Conservation (phyloP, 139 green algal genomes). For the Chara braunii region DNA sequence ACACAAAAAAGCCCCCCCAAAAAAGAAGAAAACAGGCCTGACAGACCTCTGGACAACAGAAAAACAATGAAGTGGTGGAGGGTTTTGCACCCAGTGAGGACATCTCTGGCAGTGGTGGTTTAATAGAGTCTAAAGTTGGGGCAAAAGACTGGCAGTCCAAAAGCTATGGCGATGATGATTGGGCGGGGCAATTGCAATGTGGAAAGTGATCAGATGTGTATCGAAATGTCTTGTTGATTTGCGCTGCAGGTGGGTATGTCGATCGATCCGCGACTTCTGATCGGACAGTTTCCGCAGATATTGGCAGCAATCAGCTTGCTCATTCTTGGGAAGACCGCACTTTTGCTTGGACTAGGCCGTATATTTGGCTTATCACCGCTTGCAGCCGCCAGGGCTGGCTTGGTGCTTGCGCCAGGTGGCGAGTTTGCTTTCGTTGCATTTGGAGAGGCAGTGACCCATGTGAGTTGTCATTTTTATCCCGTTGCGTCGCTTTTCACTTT, state of each 20-base stretch:
- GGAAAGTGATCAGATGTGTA: neutral
- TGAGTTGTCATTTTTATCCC: neutral
- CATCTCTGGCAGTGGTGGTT: too few relatives aligned
- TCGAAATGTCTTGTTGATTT: neutral
- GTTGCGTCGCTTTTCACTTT: constrained; percentile 1
- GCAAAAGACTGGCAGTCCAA: too few relatives aligned
- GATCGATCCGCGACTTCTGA: constrained; percentile 60
- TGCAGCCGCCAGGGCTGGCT: constrained; percentile 54
- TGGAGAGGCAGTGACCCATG: constrained; percentile 64
- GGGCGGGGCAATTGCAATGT: too few relatives aligned
- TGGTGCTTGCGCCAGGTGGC: constrained; percentile 85
- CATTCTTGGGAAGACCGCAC: constrained; percentile 50
- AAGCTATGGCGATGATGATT: too few relatives aligned
- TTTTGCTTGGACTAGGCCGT: constrained; percentile 71
- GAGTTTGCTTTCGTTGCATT: constrained; percentile 99
- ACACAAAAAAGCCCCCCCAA: too few relatives aligned
- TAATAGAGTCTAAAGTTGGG: too few relatives aligned
- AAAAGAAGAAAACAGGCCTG: too few relatives aligned
- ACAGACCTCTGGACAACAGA: too few relatives aligned
- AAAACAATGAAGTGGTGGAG: too few relatives aligned
- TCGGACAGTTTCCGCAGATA: constrained; percentile 62
- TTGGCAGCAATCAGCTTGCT: constrained; percentile 53
- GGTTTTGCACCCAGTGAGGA: too few relatives aligned
- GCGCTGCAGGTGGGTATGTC: constrained; percentile 52
- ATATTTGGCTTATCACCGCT: constrained; percentile 75